Evolutionary conservation across 345 rosid species (phyloP).

Genomic region (Citrus glauca): DNA sequence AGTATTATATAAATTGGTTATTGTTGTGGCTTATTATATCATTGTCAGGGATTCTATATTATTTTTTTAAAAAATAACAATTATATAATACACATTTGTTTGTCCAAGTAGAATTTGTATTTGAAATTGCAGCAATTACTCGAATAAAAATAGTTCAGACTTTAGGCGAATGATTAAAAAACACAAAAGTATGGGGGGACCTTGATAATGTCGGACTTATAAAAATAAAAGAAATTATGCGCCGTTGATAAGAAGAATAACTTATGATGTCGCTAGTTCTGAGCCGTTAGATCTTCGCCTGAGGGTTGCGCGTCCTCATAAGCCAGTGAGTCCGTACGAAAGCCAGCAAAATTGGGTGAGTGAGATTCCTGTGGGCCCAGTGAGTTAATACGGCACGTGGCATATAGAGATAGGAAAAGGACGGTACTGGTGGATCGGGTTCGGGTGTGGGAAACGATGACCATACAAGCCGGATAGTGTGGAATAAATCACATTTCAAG

Average conservation of each 20-base stretch:
- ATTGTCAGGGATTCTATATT: no score
- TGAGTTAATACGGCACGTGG: neutral
- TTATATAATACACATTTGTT: no score
- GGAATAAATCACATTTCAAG: neutral
- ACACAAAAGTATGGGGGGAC: neutral
- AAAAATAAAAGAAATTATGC: neutral
- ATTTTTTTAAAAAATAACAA: no score
- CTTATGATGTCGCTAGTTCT: neutral
- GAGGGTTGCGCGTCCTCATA: neutral
- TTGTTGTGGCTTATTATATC: no score
- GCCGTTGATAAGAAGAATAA: neutral
- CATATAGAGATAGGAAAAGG: neutral
- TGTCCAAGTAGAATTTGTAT: no score
- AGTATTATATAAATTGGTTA: no score
- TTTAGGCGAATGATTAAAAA: neutral
- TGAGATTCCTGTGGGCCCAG: neutral
- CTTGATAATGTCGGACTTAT: neutral
- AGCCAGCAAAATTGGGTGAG: no score
- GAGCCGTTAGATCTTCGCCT: conserved; percentile 9
- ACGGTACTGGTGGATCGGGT: neutral
- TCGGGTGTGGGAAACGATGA: neutral
- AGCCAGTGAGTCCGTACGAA: neutral
- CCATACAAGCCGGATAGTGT: neutral
- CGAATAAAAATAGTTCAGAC: no score
- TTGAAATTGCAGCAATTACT: no score